These are phyloP conservation scores for Aspergillus jensenii DNA, from an alignment of 2,329 filamentous ascomycete species.

Conservation along the genomic window DNA sequence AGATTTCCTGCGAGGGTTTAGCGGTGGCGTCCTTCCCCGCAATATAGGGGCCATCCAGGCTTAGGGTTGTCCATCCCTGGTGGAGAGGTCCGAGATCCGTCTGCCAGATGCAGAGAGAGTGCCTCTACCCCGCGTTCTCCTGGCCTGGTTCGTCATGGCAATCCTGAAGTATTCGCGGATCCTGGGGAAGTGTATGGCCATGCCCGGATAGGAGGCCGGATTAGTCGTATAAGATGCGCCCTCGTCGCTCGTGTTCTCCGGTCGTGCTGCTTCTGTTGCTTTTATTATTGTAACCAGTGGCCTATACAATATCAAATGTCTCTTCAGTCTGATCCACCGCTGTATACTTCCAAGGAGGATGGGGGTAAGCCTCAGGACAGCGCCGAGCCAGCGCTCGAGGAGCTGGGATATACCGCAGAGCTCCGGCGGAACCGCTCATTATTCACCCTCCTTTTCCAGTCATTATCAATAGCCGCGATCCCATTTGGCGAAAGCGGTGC, in stretches of 20 bases:
- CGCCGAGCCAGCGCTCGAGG: not conserved
- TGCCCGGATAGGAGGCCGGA: not conserved
- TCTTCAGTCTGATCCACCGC: not conserved
- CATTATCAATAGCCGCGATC: slow-evolving; percentile 57
- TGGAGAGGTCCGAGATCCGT: not conserved
- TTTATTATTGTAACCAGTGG: not conserved
- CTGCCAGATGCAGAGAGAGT: not conserved
- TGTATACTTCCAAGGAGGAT: not conserved
- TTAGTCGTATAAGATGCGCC: not conserved
- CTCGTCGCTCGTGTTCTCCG: not conserved
- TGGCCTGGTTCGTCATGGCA: not conserved
- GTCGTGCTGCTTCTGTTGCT: not conserved
- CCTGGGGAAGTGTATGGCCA: not conserved
- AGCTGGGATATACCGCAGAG: slow-evolving; percentile 58
- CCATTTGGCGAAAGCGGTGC: not conserved
- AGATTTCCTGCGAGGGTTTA: not conserved
- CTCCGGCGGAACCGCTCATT: slow-evolving; percentile 60
- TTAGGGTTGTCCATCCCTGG: not conserved
- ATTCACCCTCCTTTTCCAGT: slow-evolving; percentile 61
- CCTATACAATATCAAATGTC: not conserved
- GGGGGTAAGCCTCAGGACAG: not conserved
- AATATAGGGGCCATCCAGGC: not conserved
- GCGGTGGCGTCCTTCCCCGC: not conserved
- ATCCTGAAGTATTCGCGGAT: not conserved
- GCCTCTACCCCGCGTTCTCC: not conserved